Evolutionary conservation across 106 monocot genomes (phyloP), one percentile per base, ranked within the genome.

Genomic region (Ottelia alismoides): DNA sequence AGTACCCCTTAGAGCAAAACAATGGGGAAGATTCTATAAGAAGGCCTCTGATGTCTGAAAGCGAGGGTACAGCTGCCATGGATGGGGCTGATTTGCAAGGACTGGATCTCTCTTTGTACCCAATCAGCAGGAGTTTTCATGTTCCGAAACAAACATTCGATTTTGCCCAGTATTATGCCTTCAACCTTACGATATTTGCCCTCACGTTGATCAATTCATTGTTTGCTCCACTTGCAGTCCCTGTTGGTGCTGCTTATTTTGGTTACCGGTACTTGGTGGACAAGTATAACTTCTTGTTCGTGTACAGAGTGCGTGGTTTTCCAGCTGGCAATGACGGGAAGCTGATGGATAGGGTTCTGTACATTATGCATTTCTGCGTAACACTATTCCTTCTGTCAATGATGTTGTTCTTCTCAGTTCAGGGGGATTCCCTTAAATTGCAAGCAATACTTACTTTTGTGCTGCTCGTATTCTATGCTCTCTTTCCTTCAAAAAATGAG

Each of bases 271-370:
- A 85, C 53, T 18, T 96, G 21, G 96, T 96, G 56, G 96, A 96
- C 67, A 96, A 96, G 64, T 96, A 96, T 51, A 96, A 96, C 52
- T 96, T 96, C 82, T 79, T 96, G 69, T 96, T 96, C 55, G 89
- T 96, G 25, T 96, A 96, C 65, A 81, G 96, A 81, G 85, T 76
- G 51, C 74, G 82, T 43, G 96, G 96, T 27, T 89, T 96, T 29
- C 85, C 85, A 16, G 65, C 88, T 27, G 96, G 88, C 51, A 96
- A 88, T 74, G 96, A 96, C 58, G 96, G 96, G 64, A 89, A 82
- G 68, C 66, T 96, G 62, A 96, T 96, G 84, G 96, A 89, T 43
- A 71, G 81, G 51, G 96, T 96, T 3, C 53, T 96, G 28, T 89
- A 89, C 69, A 76, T 89, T 28, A 96, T 96, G 96, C 85, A 96